phyloP scores from a whole-genome alignment of 768 basidiomycete genomes.

The Boletus sp. region DNA sequence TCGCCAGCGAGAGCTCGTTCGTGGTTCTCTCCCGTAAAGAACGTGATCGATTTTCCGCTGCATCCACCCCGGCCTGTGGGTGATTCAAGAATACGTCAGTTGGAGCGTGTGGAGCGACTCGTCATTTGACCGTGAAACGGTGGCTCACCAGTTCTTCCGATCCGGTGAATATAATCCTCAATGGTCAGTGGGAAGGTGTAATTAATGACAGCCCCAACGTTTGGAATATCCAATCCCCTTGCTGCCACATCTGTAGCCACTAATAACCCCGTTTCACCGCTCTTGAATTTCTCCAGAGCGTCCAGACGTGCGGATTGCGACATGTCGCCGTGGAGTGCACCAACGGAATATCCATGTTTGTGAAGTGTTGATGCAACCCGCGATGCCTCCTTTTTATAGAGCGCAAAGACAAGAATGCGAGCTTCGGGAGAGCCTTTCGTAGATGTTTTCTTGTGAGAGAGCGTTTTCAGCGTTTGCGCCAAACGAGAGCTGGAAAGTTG shows the following conservation, averaged over 20 bases:
- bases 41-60: conserved; percentile 88
- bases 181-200: conserved; percentile 98
- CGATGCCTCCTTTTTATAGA: conserved; percentile 97
- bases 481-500: conserved; percentile 50
- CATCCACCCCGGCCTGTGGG: conserved; percentile 82
- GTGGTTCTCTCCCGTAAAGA: conserved; percentile 91
- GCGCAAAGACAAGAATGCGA: conserved; percentile 85
- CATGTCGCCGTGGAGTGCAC: conserved; percentile 88
- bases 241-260: conserved; percentile 99
- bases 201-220: conserved; percentile 91
- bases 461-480: conserved; percentile 48
- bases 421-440: conserved; percentile 48
- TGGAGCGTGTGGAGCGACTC: background rate
- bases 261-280: conserved; percentile 72
- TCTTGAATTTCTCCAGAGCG: conserved; percentile 83
- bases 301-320: conserved; percentile 80
- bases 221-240: conserved; percentile 94
- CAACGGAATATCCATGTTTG: conserved; percentile 73
- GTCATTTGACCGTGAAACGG: background rate
- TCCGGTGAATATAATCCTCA: conserved; percentile 89
- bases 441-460: conserved; percentile 61
- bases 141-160: conserved; percentile 74
- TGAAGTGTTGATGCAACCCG: conserved; percentile 81
- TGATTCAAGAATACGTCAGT: background rate
- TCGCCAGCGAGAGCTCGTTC: conserved; percentile 89